Conservation (phyloP, 495 filamentous ascomycete genomes). For the Penicillium cinerascens region DNA sequence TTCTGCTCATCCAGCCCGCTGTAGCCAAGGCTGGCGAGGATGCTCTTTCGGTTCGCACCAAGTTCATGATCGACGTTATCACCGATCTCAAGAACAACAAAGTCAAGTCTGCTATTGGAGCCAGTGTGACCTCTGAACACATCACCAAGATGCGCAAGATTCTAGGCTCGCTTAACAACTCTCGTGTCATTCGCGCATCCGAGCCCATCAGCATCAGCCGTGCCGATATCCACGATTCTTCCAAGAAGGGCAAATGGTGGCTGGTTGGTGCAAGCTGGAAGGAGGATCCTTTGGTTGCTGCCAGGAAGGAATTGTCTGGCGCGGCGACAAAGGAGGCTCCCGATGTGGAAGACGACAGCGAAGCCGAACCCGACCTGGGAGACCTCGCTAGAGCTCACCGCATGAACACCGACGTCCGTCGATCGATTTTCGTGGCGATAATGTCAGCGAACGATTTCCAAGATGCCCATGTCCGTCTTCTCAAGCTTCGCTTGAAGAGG, state of each 20-base stretch:
- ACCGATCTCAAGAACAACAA: conserved; percentile 93
- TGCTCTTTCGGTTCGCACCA: conserved; percentile 80
- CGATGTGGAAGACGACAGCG: conserved; percentile 38
- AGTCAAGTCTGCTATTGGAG: conserved; percentile 66
- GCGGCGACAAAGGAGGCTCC: conserved; percentile 13
- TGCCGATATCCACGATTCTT: conserved; percentile 72
- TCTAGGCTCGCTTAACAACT: conserved; percentile 66
- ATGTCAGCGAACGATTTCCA: conserved; percentile 84
- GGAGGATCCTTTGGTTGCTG: conserved; percentile 41
- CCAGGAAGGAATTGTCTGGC: conserved; percentile 33
- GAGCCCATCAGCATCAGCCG: conserved; percentile 82
- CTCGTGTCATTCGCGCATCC: conserved; percentile 60
- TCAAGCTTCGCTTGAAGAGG: conserved; percentile 80
- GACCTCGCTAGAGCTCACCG: conserved; percentile 76
- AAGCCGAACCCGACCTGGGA: conserved; percentile 61
- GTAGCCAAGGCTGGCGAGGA: conserved; percentile 62
- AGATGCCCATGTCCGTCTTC: conserved; percentile 72
- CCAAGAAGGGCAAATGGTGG: conserved; percentile 97
- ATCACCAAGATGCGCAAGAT: conserved; percentile 81
- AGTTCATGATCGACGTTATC: conserved; percentile 97
- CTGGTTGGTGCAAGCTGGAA: conserved; percentile 90
- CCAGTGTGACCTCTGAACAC: conserved; percentile 67
- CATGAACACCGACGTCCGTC: conserved; percentile 93
- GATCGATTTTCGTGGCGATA: conserved; percentile 86
- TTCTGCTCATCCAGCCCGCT: conserved; percentile 70